Percentiles rank a stretch among this genome's conserved stretches.
These are phyloP conservation scores for Theileria annulata DNA, from an alignment of 169 alveolate genomes.

Conservation along the genomic window DNA sequence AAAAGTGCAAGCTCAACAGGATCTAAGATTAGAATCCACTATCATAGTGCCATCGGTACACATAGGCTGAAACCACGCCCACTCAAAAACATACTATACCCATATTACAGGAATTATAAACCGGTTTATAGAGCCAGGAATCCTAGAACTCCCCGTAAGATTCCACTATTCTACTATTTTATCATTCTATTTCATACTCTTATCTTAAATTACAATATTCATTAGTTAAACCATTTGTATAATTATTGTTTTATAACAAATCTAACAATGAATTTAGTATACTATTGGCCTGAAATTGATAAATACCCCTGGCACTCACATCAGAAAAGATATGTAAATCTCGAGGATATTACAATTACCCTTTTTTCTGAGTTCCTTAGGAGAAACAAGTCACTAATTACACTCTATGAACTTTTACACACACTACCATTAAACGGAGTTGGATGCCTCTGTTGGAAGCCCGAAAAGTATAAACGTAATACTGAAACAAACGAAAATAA, in stretches of 20 bases:
- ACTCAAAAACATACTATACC: conserved; percentile 71
- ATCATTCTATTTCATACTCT: neutral
- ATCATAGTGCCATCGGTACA: conserved; percentile 68
- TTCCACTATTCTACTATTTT: neutral
- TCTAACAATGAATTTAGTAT: conserved; percentile 22
- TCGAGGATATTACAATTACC: conserved; percentile 56
- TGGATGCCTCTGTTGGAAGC: conserved; percentile 71
- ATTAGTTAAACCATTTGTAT: too few species aligned
- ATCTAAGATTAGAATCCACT: conserved; percentile 22
- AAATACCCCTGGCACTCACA: conserved; percentile 81
- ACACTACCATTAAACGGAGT: conserved; percentile 78
- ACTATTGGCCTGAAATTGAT: conserved; percentile 76
- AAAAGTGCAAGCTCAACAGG: conserved; percentile 16
- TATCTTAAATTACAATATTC: neutral
- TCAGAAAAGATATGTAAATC: conserved; percentile 70
- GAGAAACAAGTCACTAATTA: conserved; percentile 42
- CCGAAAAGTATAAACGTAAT: conserved; percentile 31
- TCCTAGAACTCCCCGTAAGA: conserved; percentile 71
- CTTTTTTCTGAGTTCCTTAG: conserved; percentile 69
- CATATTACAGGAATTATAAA: conserved; percentile 74
- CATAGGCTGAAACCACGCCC: conserved; percentile 61
- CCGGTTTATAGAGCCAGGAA: conserved; percentile 77
- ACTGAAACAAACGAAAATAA: conserved; percentile 1
- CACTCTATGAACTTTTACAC: conserved; percentile 73
- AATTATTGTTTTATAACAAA: neutral